Base-by-base conservation (phyloP, 2,329 filamentous ascomycete species). In the Pezicula radicicola region DNA sequence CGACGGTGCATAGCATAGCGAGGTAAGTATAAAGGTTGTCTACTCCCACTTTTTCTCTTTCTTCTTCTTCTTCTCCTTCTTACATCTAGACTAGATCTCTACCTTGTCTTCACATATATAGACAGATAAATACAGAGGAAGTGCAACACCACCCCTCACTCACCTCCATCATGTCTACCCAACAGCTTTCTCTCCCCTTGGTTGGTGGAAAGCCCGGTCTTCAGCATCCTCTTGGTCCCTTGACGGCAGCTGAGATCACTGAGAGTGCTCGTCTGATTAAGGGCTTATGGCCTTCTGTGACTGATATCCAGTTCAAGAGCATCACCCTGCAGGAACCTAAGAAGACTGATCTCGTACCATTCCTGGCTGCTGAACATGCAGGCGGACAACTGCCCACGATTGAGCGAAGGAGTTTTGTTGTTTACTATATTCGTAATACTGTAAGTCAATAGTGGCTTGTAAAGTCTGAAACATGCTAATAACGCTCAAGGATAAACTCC, bases 361-460 rank as follows among this genome's bases (percentile, higher is more conserved):
- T 77, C 60, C 65, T 83, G 35, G 70, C 72, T 16, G 76, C 76
- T 10, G 75, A 79, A 60, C 71, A 75, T 50, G 67, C 64, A 12
- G 74, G 73, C 2, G 58, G 65, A 49, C 49, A 67, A 12, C 64
- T 71, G 3, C 71, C 72, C 7, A 61, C 60, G 18, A 72, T 83
- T 35, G 71, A 75, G 35, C 71, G 81, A 19, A 76, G 72, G 55
- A 76, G 73, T 1, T 82, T 81, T 53, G 67, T 83, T 7, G 75
- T 79, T 15, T 85, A 84, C 64, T 84, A 84, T 55, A 72, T 84
- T 41, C 70, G 73, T 53, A 79, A 80, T 57, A 87, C 83, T 6
- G 81, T 84, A 65, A 64, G 78, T 60, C 9, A 33, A 30, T 6
- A 5, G 6, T 48, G 13, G 6, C 19, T 16, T 5, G 30, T 35